A percentile compares a stretch with the other conserved stretches of the same genome.
Evolutionary conservation across 2,329 filamentous ascomycete genomes (phyloP).

Genomic region (Pyrenochaeta sp.): DNA sequence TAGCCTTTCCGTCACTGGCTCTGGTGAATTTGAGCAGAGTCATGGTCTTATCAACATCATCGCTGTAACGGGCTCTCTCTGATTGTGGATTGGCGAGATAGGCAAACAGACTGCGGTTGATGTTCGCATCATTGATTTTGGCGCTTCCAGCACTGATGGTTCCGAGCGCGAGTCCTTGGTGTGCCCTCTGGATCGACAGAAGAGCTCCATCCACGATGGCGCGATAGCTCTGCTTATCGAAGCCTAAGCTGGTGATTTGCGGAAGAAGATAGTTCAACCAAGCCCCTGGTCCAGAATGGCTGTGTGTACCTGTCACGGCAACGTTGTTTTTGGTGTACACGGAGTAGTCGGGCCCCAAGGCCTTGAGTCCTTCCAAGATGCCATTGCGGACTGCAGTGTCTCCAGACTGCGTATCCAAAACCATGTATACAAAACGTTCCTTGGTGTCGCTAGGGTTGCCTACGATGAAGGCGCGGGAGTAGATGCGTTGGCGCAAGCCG

Average conservation of each 20-base stretch:
- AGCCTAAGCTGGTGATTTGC: conserved; percentile 87
- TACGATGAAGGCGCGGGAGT: conserved; percentile 89
- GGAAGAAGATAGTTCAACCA: conserved; percentile 96
- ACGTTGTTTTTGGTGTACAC: conserved; percentile 82
- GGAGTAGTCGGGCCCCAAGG: conserved; percentile 74
- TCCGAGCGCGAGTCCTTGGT: conserved; percentile 73
- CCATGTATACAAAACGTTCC: conserved; percentile 84
- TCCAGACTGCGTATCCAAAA: conserved; percentile 85
- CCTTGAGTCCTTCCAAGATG: conserved; percentile 77
- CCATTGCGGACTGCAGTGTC: conserved; percentile 89
- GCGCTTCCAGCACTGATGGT: conserved; percentile 74
- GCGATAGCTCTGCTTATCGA: conserved; percentile 83
- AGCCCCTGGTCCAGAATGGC: conserved; percentile 87
- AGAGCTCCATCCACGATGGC: conserved; percentile 88
- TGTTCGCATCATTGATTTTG: conserved; percentile 77
- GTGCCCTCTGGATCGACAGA: conserved; percentile 81
- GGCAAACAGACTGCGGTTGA: conserved; percentile 87
- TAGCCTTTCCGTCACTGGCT: conserved; percentile 75
- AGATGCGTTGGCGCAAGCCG: conserved; percentile 85
- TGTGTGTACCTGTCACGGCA: conserved; percentile 91
- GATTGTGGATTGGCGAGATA: conserved; percentile 84
- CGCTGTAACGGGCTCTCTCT: conserved; percentile 74
- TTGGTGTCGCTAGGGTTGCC: conserved; percentile 69
- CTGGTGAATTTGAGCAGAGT: conserved; percentile 81
- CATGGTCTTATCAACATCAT: conserved; percentile 76